Evolutionary conservation across 345 rosid genomes (phyloP).

Genomic region (Melastoma malabathricum): DNA sequence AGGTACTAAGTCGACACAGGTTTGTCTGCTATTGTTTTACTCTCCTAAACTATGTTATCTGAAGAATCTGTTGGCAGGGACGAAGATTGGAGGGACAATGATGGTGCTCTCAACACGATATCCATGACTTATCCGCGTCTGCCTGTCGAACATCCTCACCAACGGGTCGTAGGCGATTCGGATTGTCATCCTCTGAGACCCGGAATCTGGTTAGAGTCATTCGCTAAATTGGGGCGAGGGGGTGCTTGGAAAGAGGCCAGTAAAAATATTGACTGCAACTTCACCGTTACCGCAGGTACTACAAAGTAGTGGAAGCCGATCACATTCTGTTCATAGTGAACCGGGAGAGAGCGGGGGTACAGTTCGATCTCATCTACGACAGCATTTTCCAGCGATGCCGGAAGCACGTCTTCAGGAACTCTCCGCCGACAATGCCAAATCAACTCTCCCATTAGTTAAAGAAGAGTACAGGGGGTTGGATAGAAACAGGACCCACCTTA

Average conservation of each 20-base stretch:
- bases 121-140: slow-evolving; percentile 89
- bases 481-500: no score
- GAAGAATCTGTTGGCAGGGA: slow-evolving; percentile 30
- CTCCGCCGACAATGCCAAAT: slow-evolving; percentile 43
- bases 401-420: slow-evolving; percentile 61
- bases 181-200: slow-evolving; percentile 63
- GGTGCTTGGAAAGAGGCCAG: not conserved
- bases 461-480: not conserved
- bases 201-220: slow-evolving; percentile 51
- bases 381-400: slow-evolving; percentile 86
- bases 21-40: not conserved
- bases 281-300: slow-evolving; percentile 43
- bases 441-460: slow-evolving; percentile 15
- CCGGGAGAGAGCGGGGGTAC: slow-evolving; percentile 86
- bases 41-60: not conserved
- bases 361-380: slow-evolving; percentile 82
- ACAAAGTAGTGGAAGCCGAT: slow-evolving; percentile 84
- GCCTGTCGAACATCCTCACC: slow-evolving; percentile 61
- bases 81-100: slow-evolving; percentile 95
- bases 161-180: slow-evolving; percentile 32
- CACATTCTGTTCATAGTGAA: slow-evolving; percentile 68
- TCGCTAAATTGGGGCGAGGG: no score
- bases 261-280: not conserved
- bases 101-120: slow-evolving; percentile 86
- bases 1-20: slow-evolving; percentile 22